These are phyloP conservation scores for Symmetrospora coprosmae DNA, from an alignment of 768 basidiomycete species.

Conservation along the genomic window DNA sequence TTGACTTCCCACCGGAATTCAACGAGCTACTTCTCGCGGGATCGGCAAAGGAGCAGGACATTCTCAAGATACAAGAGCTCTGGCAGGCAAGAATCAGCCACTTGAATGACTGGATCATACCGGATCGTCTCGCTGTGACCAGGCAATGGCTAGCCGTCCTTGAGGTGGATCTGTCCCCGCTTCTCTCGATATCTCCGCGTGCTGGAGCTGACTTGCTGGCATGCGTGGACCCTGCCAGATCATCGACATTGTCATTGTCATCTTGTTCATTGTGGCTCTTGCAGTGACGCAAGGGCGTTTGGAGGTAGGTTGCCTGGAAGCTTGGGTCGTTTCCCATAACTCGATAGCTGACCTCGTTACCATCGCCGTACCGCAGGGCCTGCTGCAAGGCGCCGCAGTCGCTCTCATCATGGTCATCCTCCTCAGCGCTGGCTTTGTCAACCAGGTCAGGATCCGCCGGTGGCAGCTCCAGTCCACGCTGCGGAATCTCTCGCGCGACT, in stretches of 20 bases:
- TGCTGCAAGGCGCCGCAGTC: slow-evolving; percentile 13
- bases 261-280: neutral
- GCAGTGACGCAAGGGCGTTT: neutral
- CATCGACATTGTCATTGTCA: neutral
- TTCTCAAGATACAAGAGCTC: slow-evolving; percentile 8
- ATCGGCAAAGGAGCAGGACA: neutral
- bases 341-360: neutral
- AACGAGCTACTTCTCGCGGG: neutral
- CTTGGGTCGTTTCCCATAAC: neutral
- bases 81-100: slow-evolving; percentile 3
- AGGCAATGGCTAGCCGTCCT: neutral
- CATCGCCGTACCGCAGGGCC: neutral
- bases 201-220: too few species aligned
- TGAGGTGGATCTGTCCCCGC: neutral
- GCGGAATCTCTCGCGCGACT: neutral
- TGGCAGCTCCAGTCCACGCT: neutral
- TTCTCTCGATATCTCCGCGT: too few species aligned
- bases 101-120: slow-evolving; percentile 12
- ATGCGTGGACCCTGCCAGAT: neutral
- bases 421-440: neutral
- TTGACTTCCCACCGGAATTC: slow-evolving; percentile 7
- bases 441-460: slow-evolving; percentile 2
- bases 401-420: slow-evolving; percentile 6
- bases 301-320: neutral
- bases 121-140: neutral